Base-by-base conservation (phyloP, 2,329 filamentous ascomycete genomes). In the Aureobasidium lini region DNA sequence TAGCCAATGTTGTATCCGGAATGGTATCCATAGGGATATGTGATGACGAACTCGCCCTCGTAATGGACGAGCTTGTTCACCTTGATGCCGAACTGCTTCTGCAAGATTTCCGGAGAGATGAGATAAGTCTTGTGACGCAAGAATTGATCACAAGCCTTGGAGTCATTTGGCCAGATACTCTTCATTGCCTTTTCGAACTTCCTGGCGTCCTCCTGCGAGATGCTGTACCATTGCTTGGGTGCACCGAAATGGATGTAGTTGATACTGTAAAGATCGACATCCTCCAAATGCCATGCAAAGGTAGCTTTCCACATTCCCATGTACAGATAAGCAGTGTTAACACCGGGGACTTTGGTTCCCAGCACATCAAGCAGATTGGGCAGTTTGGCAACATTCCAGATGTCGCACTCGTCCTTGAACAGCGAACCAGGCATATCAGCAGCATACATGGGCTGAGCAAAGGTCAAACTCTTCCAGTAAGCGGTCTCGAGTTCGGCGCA, bases 301-400 rank as follows among this genome's bases (percentile, higher is more conserved):
- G 94, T 97, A 11, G 94, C 93, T 74, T 97, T 97, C 94, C 94
- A 99, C 94, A 99, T 99, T 44, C 94, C 94, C 61, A 99, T 81
- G 70, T 99, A 99, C 1, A 99, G 83, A 70, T 99, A 99, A 1
- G 94, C 93, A 1, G 93, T 99, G 69, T 99, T 99, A 69, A 99
- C 95, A 65, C 94, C 94, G 3, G 94, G 95, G 8, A 99, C 90
- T 67, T 96, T 96, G 59, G 91, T 93, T 6, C 94, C 94, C 1
- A 99, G 80, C 4, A 96, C 90, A 72, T 99, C 94, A 40, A 99
- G 81, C 59, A 99, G 76, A 66, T 97, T 99, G 11, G 90, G 90
- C 32, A 99, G 81, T 70, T 95, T 95, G 67, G 95, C 94, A 46
- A 99, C 84, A 67, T 99, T 99, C 94, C 94, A 99, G 34, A 79